Conservation (phyloP, 2,329 filamentous ascomycete species). For the Emydomyces testavorans region DNA sequence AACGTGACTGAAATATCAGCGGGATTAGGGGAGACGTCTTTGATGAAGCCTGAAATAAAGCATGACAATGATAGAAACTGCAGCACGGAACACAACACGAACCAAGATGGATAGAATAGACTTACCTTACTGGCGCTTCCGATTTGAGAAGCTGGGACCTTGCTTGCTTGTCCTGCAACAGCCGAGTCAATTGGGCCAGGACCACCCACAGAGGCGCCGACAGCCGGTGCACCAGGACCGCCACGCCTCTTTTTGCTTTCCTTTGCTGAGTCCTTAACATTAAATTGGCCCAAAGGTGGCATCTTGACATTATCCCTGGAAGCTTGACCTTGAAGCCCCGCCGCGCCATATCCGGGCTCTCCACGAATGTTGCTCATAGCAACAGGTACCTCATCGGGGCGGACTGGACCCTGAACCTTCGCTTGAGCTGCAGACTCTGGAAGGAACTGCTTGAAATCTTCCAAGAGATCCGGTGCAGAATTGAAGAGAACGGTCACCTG, state of each 20-base stretch:
- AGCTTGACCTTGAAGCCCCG: constrained; percentile 40
- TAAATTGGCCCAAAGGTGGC: constrained; percentile 91
- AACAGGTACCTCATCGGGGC: constrained; percentile 59
- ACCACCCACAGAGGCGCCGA: constrained; percentile 28
- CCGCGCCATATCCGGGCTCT: constrained; percentile 37
- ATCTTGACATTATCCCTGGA: constrained; percentile 52
- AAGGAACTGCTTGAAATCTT: constrained; percentile 97
- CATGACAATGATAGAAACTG: too few relatives aligned
- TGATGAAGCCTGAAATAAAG: too few relatives aligned
- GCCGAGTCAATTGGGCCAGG: constrained; percentile 23
- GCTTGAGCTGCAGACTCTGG: constrained; percentile 72
- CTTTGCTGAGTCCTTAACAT: constrained; percentile 69
- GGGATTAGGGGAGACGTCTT: too few relatives aligned
- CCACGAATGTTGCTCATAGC: constrained; percentile 49
- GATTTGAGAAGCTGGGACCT: constrained; percentile 29
- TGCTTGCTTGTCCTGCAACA: constrained; percentile 27
- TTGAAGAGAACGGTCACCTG: constrained; percentile 93
- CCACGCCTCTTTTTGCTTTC: constrained; percentile 81
- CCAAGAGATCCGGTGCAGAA: constrained; percentile 81
- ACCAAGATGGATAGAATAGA: constrained; percentile 7
- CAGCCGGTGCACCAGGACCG: constrained; percentile 34
- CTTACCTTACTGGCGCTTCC: constrained; percentile 43
- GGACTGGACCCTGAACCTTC: constrained; percentile 47
- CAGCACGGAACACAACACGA: too few relatives aligned
- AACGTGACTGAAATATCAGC: too few relatives aligned